Percentiles rank a stretch among this genome's conserved stretches.
Conservation (phyloP, 257 asterid genomes). For the Lithospermum erythrorhizon region DNA sequence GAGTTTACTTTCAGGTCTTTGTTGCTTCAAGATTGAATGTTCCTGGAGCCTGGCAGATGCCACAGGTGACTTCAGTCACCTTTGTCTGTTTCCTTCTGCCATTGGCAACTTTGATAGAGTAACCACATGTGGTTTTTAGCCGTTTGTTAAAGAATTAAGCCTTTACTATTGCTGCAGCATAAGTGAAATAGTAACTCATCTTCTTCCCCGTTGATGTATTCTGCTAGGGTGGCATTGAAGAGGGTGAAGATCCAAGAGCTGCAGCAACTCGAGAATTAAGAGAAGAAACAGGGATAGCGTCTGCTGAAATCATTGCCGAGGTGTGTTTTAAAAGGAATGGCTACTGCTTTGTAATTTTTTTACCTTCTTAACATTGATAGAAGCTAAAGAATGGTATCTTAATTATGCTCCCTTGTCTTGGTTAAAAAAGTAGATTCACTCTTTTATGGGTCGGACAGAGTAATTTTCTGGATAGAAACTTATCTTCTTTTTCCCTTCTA, state of each 20-base stretch:
- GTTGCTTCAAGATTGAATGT: constrained; percentile 97
- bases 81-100: constrained; percentile 1
- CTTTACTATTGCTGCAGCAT: constrained; percentile 12
- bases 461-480: too few species aligned
- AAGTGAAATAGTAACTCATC: constrained; percentile 5
- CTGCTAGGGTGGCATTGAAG: constrained; percentile 88
- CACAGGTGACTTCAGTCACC: constrained; percentile 54
- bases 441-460: too few species aligned
- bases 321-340: constrained; percentile 25
- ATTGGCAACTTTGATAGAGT: too few species aligned
- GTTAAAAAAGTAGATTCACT: too few species aligned
- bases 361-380: too few species aligned
- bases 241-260: constrained; percentile 83
- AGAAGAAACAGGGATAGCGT: constrained; percentile 91
- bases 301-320: constrained; percentile 85
- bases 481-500: too few species aligned
- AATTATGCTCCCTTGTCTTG: too few species aligned
- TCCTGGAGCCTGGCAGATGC: constrained; percentile 99
- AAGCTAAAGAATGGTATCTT: too few species aligned
- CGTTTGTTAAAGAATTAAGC: too few species aligned
- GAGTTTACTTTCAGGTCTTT: constrained; percentile 54
- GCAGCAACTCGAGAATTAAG: constrained; percentile 86
- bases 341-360: neutral
- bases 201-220: constrained; percentile 8
- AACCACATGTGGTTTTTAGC: too few species aligned